A percentile compares a stretch with the other conserved stretches of the same genome.
Evolutionary conservation across 495 filamentous ascomycete species (phyloP).

Genomic region (Penicillium alfredii): DNA sequence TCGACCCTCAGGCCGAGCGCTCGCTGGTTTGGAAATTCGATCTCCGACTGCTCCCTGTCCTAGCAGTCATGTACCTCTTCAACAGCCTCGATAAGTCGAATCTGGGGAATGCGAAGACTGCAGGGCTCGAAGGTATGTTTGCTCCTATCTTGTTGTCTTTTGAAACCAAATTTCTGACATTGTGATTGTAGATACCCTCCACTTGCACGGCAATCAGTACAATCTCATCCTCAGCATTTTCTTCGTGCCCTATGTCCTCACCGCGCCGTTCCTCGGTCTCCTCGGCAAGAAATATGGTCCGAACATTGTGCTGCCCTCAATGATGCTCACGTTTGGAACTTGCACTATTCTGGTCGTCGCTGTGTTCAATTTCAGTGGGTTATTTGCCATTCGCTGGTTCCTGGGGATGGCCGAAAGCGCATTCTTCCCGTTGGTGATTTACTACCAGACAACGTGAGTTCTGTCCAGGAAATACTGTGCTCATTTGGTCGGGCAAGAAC

Average conservation of each 20-base stretch:
- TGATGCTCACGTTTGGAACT: slow-evolving; percentile 61
- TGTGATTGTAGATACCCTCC: slow-evolving; percentile 24
- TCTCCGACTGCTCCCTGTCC: too few relatives aligned
- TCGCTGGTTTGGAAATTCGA: slow-evolving; percentile 13
- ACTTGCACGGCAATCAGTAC: slow-evolving; percentile 55
- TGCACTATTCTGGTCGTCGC: slow-evolving; percentile 51
- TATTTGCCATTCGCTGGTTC: slow-evolving; percentile 49
- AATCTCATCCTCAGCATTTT: slow-evolving; percentile 65
- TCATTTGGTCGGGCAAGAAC: too few relatives aligned
- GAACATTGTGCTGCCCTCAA: slow-evolving; percentile 50
- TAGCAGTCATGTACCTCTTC: too few relatives aligned
- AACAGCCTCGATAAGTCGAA: too few relatives aligned
- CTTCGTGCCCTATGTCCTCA: slow-evolving; percentile 66
- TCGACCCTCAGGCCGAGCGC: too few relatives aligned
- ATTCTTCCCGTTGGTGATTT: slow-evolving; percentile 64
- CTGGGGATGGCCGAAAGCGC: slow-evolving; percentile 63
- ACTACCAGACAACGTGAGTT: slow-evolving; percentile 41
- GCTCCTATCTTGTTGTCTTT: too few relatives aligned
- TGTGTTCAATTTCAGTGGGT: slow-evolving; percentile 53
- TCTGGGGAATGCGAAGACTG: too few relatives aligned
- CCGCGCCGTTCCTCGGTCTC: slow-evolving; percentile 56
- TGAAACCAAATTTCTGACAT: too few relatives aligned
- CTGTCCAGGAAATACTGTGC: neutral
- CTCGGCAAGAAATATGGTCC: slow-evolving; percentile 61
- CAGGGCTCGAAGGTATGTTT: too few relatives aligned